Conservation (phyloP, 2,329 filamentous ascomycete genomes). For the Ophiosphaerella narmari region DNA sequence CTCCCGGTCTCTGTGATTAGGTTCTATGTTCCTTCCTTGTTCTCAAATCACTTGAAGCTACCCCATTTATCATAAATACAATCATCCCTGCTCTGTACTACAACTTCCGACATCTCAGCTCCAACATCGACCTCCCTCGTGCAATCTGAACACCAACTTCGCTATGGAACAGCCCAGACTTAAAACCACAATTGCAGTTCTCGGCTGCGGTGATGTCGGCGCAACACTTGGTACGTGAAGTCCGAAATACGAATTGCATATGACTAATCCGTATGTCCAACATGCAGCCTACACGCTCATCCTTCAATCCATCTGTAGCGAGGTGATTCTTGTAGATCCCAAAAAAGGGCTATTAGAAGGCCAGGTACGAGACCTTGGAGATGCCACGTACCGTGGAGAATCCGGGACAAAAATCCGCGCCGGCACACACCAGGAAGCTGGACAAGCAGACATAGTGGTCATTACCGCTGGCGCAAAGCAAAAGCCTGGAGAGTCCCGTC, state of each 20-base stretch:
- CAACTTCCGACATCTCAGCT: neutral
- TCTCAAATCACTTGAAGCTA: neutral
- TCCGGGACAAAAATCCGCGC: conserved; percentile 51
- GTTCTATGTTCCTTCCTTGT: neutral
- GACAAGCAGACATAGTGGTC: conserved; percentile 60
- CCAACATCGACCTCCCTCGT: neutral
- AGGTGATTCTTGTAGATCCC: conserved; percentile 60
- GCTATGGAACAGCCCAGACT: conserved; percentile 34
- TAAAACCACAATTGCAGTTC: conserved; percentile 53
- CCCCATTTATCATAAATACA: neutral
- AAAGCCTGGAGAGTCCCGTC: conserved; percentile 51
- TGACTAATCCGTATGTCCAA: too few relatives aligned
- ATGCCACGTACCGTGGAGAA: conserved; percentile 54
- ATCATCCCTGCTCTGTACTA: neutral
- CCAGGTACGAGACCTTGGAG: conserved; percentile 58
- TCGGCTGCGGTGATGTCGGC: conserved; percentile 59
- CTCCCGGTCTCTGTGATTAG: neutral
- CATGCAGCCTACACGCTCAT: conserved; percentile 55
- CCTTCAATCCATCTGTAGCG: conserved; percentile 54
- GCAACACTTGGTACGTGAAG: conserved; percentile 44
- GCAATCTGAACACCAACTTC: conserved; percentile 1
- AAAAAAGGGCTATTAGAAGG: conserved; percentile 53
- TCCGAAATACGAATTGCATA: too few relatives aligned
- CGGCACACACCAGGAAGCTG: conserved; percentile 54
- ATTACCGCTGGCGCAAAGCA: conserved; percentile 61